These are phyloP conservation scores for Striga asiatica DNA, from an alignment of 257 asterid genomes.

Conservation along the genomic window DNA sequence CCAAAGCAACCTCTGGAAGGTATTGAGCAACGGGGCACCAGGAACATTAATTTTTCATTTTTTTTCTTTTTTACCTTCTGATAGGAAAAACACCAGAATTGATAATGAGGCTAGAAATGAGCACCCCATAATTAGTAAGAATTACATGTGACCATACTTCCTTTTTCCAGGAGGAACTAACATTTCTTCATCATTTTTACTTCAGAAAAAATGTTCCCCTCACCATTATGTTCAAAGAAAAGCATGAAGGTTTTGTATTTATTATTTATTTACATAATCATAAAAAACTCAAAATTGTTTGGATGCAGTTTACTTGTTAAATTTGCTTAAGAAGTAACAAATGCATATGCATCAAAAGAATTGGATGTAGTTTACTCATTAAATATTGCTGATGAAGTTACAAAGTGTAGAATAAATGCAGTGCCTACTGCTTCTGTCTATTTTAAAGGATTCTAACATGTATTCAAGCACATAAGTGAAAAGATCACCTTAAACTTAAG, in stretches of 20 bases:
- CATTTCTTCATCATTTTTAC: neutral
- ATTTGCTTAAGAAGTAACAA: neutral
- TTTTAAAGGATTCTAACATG: neutral
- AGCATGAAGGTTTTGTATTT: neutral
- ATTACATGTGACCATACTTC: neutral
- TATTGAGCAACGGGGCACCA: slow-evolving; percentile 2
- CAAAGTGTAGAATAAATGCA: neutral
- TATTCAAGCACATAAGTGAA: slow-evolving; percentile 1
- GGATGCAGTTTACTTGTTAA: too few species aligned
- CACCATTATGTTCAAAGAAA: neutral
- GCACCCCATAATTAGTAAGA: neutral
- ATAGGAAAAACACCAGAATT: neutral
- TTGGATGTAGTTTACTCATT: neutral
- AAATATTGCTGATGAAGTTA: neutral
- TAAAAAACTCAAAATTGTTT: too few species aligned
- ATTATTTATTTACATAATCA: too few species aligned
- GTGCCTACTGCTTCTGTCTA: slow-evolving; percentile 1
- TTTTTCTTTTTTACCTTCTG: too few species aligned
- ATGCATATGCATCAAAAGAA: neutral
- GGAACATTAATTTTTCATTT: too few species aligned
- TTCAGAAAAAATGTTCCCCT: neutral
- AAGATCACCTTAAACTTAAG: slow-evolving; percentile 32
- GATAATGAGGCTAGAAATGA: neutral
- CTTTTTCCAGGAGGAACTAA: neutral
- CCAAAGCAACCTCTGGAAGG: neutral